phyloP scores from a whole-genome alignment of 495 filamentous ascomycete genomes.

The Podospora pseudoanserina region DNA sequence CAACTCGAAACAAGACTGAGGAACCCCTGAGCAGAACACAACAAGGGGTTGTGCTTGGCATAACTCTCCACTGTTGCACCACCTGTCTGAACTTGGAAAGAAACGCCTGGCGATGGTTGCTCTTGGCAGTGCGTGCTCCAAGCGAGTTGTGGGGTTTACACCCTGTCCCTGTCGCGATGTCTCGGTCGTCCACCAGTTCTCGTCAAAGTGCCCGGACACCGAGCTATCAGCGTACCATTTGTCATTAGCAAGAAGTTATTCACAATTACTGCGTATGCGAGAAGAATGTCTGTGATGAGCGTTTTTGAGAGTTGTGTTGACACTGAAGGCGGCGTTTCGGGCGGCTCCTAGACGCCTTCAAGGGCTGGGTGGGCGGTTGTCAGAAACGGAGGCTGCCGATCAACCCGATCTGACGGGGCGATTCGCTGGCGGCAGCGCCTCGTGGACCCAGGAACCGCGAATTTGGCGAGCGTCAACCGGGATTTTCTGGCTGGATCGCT shows the following conservation, averaged over 20 bases:
- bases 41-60: neutral
- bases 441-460: neutral
- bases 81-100: constrained; percentile 12
- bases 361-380: neutral
- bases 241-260: neutral
- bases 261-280: neutral
- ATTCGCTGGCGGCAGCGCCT: constrained; percentile 2
- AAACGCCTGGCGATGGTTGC: constrained; percentile 11
- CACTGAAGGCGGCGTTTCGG: neutral
- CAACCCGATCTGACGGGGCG: constrained; percentile 1
- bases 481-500: neutral
- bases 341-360: neutral
- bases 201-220: neutral
- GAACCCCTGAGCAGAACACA: neutral
- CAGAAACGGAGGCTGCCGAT: constrained; percentile 6
- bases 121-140: constrained; percentile 10
- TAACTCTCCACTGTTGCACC: constrained; percentile 10
- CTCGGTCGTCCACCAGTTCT: neutral
- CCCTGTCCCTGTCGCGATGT: neutral
- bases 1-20: constrained; percentile 17
- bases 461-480: constrained; percentile 1
- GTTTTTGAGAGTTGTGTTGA: neutral
- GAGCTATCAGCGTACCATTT: neutral
- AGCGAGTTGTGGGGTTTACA: constrained; percentile 7
- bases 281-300: neutral